A percentile compares a stretch with the other conserved stretches of the same genome.
phyloP scores from a whole-genome alignment of 23 red algal species.

The Agarophyton chilense region DNA sequence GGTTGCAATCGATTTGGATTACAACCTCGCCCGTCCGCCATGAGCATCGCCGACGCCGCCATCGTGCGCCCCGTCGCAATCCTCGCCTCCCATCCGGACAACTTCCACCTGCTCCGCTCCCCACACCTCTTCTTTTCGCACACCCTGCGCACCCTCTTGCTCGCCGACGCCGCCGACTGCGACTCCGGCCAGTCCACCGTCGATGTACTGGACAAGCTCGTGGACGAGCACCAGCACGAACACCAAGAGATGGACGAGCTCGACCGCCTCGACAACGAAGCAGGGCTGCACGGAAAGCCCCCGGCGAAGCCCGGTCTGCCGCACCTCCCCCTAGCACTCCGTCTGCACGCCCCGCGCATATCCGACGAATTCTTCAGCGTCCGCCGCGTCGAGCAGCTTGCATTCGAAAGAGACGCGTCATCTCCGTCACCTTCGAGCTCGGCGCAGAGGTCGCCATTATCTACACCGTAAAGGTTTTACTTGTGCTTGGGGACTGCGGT shows the following conservation, averaged over 20 bases:
- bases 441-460: slow-evolving; percentile 83
- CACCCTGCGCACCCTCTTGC: slow-evolving; percentile 23
- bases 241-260: slow-evolving; percentile 74
- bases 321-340: slow-evolving; percentile 20
- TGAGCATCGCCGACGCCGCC: slow-evolving; percentile 71
- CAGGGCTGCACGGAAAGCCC: slow-evolving; percentile 38
- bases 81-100: slow-evolving; percentile 77
- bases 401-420: slow-evolving; percentile 71
- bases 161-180: slow-evolving; percentile 16
- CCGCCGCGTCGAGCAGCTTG: slow-evolving; percentile 77
- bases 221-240: slow-evolving; percentile 58
- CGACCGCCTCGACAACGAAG: slow-evolving; percentile 45
- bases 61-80: slow-evolving; percentile 70
- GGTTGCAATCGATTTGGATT: too few relatives aligned
- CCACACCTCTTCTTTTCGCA: slow-evolving; percentile 31
- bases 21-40: slow-evolving; percentile 1
- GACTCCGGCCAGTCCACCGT: slow-evolving; percentile 41
- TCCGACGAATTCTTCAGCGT: slow-evolving; percentile 71
- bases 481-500: slow-evolving; percentile 71
- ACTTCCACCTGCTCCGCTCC: slow-evolving; percentile 68
- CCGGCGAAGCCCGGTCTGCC: slow-evolving; percentile 37
- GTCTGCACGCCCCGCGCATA: slow-evolving; percentile 71
- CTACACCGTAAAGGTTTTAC: slow-evolving; percentile 62
- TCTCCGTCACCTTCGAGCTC: slow-evolving; percentile 80
- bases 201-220: slow-evolving; percentile 63